These are phyloP conservation scores for Epichloe baconii DNA, from an alignment of 2,329 filamentous ascomycete genomes.

Conservation along the genomic window DNA sequence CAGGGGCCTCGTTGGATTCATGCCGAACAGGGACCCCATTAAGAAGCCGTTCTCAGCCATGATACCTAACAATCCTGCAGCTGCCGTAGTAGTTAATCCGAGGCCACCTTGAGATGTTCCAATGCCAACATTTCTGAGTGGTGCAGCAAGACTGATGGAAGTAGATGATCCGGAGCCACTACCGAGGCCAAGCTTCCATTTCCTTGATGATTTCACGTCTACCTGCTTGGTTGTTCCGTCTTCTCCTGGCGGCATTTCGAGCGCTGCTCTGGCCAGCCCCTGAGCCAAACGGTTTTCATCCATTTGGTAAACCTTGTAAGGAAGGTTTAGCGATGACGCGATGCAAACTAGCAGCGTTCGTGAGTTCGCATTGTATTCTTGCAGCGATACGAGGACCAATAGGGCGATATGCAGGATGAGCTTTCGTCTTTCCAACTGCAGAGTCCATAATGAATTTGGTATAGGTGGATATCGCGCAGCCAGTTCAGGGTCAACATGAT, in stretches of 20 bases:
- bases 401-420: slow-evolving; percentile 61
- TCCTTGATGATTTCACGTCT: slow-evolving; percentile 49
- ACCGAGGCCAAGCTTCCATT: slow-evolving; percentile 55
- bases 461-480: slow-evolving; percentile 42
- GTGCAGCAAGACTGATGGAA: slow-evolving; percentile 56
- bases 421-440: slow-evolving; percentile 47
- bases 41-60: slow-evolving; percentile 68
- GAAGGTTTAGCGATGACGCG: slow-evolving; percentile 57
- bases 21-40: slow-evolving; percentile 78
- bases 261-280: slow-evolving; percentile 62
- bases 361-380: slow-evolving; percentile 65
- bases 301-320: slow-evolving; percentile 48
- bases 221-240: slow-evolving; percentile 30
- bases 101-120: slow-evolving; percentile 67
- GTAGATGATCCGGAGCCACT: slow-evolving; percentile 30
- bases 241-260: slow-evolving; percentile 24
- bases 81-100: slow-evolving; percentile 59
- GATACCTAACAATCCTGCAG: slow-evolving; percentile 66
- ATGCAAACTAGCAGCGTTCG: slow-evolving; percentile 58
- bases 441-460: slow-evolving; percentile 44
- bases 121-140: slow-evolving; percentile 65
- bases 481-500: slow-evolving; percentile 33
- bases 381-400: slow-evolving; percentile 59
- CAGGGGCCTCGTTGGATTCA: slow-evolving; percentile 76
- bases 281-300: slow-evolving; percentile 66